Conservation (phyloP, 441 rosid species). For the Melastoma candidum region DNA sequence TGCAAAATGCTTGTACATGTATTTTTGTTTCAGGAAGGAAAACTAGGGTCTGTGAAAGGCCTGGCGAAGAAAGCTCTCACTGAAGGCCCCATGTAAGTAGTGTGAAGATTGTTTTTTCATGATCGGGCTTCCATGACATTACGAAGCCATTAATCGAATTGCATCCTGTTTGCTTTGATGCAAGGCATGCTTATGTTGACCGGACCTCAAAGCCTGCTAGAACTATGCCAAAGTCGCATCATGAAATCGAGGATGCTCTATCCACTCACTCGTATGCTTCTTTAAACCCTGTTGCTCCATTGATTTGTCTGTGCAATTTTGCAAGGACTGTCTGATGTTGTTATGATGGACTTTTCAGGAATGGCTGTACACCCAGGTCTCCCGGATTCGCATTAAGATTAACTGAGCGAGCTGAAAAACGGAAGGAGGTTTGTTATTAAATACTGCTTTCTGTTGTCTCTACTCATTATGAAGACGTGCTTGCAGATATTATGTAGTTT, state of each 20-base stretch:
- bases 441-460: neutral
- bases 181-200: slow-evolving; percentile 36
- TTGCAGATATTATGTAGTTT: neutral
- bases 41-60: slow-evolving; percentile 30
- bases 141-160: neutral
- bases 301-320: slow-evolving; percentile 4
- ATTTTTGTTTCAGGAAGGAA: slow-evolving; percentile 34
- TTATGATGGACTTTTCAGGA: slow-evolving; percentile 6
- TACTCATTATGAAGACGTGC: slow-evolving; percentile 1
- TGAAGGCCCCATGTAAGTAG: slow-evolving; percentile 46
- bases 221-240: slow-evolving; percentile 22
- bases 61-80: slow-evolving; percentile 25
- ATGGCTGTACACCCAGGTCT: slow-evolving; percentile 25
- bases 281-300: slow-evolving; percentile 6
- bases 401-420: slow-evolving; percentile 65
- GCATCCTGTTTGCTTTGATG: neutral
- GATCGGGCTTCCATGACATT: neutral
- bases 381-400: slow-evolving; percentile 58
- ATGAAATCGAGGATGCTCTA: slow-evolving; percentile 53
- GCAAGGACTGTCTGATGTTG: slow-evolving; percentile 3
- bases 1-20: slow-evolving; percentile 1
- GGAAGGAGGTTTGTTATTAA: slow-evolving; percentile 44
- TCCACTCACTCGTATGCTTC: slow-evolving; percentile 54
- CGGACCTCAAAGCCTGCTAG: slow-evolving; percentile 27
- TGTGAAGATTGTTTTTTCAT: neutral